Evolutionary conservation across 257 asterid species (phyloP), one percentile per base, ranked within the genome.

Genomic region (Verbena officinalis): DNA sequence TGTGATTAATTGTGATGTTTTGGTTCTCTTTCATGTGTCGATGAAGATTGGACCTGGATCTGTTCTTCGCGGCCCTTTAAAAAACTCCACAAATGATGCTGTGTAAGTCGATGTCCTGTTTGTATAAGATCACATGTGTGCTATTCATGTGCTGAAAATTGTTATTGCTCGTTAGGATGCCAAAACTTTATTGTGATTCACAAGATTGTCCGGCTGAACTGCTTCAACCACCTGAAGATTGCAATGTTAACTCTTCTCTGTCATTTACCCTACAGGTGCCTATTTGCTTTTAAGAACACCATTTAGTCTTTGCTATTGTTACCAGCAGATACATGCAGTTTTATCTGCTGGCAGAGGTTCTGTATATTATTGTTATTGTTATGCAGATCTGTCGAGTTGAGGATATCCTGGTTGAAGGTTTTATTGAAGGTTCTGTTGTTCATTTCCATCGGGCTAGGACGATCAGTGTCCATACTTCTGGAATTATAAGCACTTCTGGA

Each of bases 161-260:
- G 27, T 63, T 74, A 60, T 56, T 75, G 64, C 73, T 75, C 69
- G 19, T 40, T 65, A 95, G 99, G 83, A 79, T 60, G n/a, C 96
- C 98, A 22, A 86, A 88, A 79, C 90, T 95, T 64, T 74, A 86
- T 62, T 95, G 99, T 61, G 68, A 81, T 42, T 68, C 78, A 7
- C 72, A 87, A 78, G 90, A 78, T 59, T 95, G 99, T 73, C 97
- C 99, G 13, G 19, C 49, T 48, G 99, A 95, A 83, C 77, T 95
- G 80, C 90, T 95, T 72, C 88, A 82, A 46, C 99, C 99, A 39
- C 99, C 99, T 55, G 99, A 95, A 75, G 99, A 95, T 79, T 95
- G 99, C 77, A 95, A 91, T 16, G 98, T 95, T 83, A 95, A 95
- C 77, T 95, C 99, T 70, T 95, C 99, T 61, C 83, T 95, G 68